phyloP scores from a whole-genome alignment of 495 filamentous ascomycete genomes.

The Copromyces sp. region DNA sequence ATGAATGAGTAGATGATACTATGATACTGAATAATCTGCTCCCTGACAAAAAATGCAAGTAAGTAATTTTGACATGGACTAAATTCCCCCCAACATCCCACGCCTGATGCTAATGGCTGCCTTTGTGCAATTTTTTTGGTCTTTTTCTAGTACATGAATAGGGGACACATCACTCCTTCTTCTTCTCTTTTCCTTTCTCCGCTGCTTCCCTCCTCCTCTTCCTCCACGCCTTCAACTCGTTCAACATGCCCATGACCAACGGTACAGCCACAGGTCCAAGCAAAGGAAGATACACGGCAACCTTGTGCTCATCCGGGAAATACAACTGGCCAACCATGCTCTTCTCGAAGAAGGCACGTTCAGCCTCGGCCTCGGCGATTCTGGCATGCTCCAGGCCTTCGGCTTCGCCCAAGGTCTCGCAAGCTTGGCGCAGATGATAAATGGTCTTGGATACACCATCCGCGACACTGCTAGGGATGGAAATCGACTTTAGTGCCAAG shows the following conservation, averaged over 20 bases:
- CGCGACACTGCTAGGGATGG: constrained; percentile 79
- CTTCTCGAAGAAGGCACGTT: constrained; percentile 96
- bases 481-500: constrained; percentile 75
- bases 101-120: neutral
- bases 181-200: constrained; percentile 20
- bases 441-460: constrained; percentile 75
- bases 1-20: too few species aligned
- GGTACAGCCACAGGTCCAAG: constrained; percentile 90
- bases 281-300: constrained; percentile 91
- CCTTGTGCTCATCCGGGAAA: constrained; percentile 97
- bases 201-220: constrained; percentile 29
- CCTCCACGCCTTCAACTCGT: constrained; percentile 58
- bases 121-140: neutral
- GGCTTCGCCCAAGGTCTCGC: constrained; percentile 54
- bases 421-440: constrained; percentile 62
- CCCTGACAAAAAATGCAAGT: neutral
- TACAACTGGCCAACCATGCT: constrained; percentile 96
- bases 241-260: constrained; percentile 68
- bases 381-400: constrained; percentile 62
- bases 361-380: constrained; percentile 79
- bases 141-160: neutral
- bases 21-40: neutral
- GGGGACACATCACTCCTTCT: constrained; percentile 11
- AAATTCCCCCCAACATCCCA: neutral
- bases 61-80: neutral